Evolutionary conservation across 352 stramenopile genomes (phyloP).

Genomic region (Blastocystis sp.): DNA sequence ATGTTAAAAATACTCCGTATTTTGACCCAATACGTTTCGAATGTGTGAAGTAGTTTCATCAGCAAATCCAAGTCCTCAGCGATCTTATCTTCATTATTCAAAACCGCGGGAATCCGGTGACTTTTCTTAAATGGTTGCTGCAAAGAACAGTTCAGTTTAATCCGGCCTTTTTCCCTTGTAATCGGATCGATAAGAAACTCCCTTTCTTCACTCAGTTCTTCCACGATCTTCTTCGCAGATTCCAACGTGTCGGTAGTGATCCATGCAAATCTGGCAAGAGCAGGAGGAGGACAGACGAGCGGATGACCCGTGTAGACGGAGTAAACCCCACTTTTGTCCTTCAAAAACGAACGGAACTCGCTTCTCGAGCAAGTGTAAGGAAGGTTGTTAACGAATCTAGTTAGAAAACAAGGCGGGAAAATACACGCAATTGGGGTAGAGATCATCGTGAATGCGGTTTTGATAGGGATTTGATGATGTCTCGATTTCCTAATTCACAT

Average conservation of each 20-base stretch:
- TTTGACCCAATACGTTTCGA: background rate
- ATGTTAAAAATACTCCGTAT: background rate
- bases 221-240: background rate
- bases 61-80: background rate
- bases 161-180: background rate
- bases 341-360: slow-evolving; percentile 8
- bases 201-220: background rate
- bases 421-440: background rate
- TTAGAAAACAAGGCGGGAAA: background rate
- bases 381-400: background rate
- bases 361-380: background rate
- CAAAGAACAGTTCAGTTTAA: background rate
- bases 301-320: background rate
- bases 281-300: slow-evolving; percentile 10
- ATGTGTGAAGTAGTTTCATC: background rate
- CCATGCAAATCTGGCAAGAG: background rate
- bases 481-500: background rate
- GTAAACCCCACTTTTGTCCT: background rate
- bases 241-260: background rate
- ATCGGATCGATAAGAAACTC: background rate
- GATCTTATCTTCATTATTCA: background rate
- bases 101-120: background rate
- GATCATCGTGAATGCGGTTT: background rate
- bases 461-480: background rate
- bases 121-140: background rate